phyloP scores from a whole-genome alignment of 345 rosid species.

The Murraya paniculata region DNA sequence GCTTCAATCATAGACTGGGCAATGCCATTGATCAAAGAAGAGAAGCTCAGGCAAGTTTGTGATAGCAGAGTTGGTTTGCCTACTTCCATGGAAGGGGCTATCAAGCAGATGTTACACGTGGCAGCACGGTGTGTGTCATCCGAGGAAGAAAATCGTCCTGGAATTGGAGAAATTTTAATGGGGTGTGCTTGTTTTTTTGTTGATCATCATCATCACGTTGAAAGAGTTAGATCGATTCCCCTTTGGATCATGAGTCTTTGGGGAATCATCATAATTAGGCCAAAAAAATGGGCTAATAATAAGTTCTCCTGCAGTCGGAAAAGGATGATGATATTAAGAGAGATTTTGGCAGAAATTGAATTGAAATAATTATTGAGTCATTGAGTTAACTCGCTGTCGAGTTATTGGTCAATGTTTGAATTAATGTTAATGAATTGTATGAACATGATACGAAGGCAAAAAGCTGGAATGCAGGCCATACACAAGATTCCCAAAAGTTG shows the following conservation, averaged over 20 bases:
- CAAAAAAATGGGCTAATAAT: slow-evolving; percentile 16
- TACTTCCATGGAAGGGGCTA: slow-evolving; percentile 18
- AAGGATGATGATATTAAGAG: slow-evolving; percentile 21
- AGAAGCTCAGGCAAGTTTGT: slow-evolving; percentile 32
- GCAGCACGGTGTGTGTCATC: slow-evolving; percentile 57
- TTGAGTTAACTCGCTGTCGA: not conserved
- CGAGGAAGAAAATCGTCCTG: slow-evolving; percentile 44
- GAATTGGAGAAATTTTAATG: slow-evolving; percentile 40
- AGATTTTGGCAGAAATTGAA: slow-evolving; percentile 31
- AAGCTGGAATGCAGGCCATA: slow-evolving; percentile 18
- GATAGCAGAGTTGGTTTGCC: slow-evolving; percentile 43
- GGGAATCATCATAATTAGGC: slow-evolving; percentile 24
- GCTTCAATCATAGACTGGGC: slow-evolving; percentile 73
- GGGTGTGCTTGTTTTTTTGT: slow-evolving; percentile 30
- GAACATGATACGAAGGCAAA: not conserved
- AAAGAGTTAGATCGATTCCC: slow-evolving; percentile 32
- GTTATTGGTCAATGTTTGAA: slow-evolving; percentile 6
- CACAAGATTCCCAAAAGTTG: slow-evolving; percentile 39
- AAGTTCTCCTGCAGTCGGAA: not conserved
- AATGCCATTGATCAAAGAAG: slow-evolving; percentile 35
- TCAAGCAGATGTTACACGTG: slow-evolving; percentile 38
- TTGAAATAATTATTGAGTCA: slow-evolving; percentile 1
- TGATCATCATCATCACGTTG: not conserved
- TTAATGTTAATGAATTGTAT: not conserved
- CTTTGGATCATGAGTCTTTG: slow-evolving; percentile 35